Evolutionary conservation across 306 rosid species (phyloP), one percentile per base, ranked within the genome.

Genomic region (Phaseolus lunatus): DNA sequence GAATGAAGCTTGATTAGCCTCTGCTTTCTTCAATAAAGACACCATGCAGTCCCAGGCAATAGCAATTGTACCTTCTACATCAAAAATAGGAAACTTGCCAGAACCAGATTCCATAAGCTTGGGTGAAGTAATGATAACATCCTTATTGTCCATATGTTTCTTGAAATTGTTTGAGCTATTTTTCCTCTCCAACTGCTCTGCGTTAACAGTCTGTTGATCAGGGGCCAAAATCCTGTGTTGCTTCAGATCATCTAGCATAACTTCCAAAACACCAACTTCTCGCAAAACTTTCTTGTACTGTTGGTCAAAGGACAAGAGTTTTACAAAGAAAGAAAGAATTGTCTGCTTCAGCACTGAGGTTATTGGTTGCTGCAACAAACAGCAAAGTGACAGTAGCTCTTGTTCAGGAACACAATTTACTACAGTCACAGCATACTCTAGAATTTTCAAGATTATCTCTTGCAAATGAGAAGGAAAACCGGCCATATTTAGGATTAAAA

Each of bases 371-470:
- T 96, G 99, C 85, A 96, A 75, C 72, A 96, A 86, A 87, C 98
- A 96, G 89, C 99, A 96, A 85, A 96, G 98, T 67, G 99, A 96
- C 44, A 96, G 96, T 77, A 96, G 90, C 75, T 96, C 99, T 85
- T 96, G 99, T 84, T 96, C 99, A 7, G 99, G 99, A 83, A 96
- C 94, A 65, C 98, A 92, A 84, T 96, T 96, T 76, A 93, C 98
- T 56, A 96, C 99, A 72, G 98, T 96, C 86, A 96, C 99, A 58
- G 94, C 99, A 90, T 96, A 96, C 86, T 96, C 99, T 35, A 96
- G 99, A 86, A 96, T 96, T 87, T 96, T 96, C 88, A 96, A 80
- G 80, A 96, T 91, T 70, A 88, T 91, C 78, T 93, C 99, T 83
- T 91, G 98, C 81, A 93, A 84, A 67, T 96, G 76, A 67, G 94